These are phyloP conservation scores for Venturia pyrina DNA, from an alignment of 2,329 filamentous ascomycete species.

Conservation along the genomic window DNA sequence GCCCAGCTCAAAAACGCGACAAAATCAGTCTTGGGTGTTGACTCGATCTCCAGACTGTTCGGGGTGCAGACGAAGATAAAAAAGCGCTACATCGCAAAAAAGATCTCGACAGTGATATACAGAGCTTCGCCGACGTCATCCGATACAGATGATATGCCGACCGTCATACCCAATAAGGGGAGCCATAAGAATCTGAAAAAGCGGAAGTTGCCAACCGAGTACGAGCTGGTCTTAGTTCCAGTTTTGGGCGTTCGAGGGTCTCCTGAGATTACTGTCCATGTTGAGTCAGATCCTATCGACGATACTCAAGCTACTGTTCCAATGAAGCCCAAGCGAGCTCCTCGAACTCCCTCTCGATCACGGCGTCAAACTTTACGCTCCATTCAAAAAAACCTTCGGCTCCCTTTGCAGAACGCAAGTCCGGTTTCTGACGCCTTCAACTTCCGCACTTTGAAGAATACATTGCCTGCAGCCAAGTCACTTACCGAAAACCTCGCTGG, in stretches of 20 bases:
- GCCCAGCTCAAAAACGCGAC: not conserved
- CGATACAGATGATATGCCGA: not conserved
- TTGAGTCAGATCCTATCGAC: conserved; percentile 6
- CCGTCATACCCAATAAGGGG: not conserved
- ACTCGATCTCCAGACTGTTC: not conserved
- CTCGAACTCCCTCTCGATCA: not conserved
- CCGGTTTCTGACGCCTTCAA: not conserved
- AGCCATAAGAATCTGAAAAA: not conserved
- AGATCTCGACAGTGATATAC: not conserved
- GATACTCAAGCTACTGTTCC: not conserved
- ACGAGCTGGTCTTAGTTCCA: not conserved
- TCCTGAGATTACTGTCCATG: not conserved
- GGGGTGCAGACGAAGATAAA: not conserved
- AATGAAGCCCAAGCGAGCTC: not conserved
- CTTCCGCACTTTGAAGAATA: not conserved
- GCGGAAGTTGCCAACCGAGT: not conserved
- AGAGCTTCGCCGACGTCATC: not conserved
- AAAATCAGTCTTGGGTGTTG: not conserved
- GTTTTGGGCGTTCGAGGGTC: not conserved
- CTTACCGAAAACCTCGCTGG: not conserved
- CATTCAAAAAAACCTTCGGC: not conserved
- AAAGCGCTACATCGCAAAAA: not conserved
- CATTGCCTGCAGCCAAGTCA: not conserved
- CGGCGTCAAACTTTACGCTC: not conserved
- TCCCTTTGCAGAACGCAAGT: not conserved